Evolutionary conservation across 306 rosid species (phyloP), one percentile per base, ranked within the genome.

Genomic region (Cyclanthera cordifolia): DNA sequence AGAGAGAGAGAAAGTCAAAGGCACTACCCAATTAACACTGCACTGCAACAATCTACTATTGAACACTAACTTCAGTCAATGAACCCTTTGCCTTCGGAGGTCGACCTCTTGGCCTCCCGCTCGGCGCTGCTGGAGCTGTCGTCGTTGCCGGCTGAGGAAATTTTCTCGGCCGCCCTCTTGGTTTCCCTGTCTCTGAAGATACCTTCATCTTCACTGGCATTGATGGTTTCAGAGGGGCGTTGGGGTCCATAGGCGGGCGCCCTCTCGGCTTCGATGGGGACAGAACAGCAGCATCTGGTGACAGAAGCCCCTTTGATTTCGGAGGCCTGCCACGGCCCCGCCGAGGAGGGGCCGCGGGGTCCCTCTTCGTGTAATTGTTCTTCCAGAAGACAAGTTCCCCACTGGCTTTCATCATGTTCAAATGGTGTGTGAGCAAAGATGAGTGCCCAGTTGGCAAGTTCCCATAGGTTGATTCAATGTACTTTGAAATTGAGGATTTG

Each of bases 311-410:
- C 81, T 83, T 88, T 0, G 82, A 73, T 72, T 88, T 88, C 0
- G 91, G 85, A 0, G 95, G 96, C 76, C 96, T 74, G 39, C 96
- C 96, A 15, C 95, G 91, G 24, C 96, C 96, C 2, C 95, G 73
- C 23, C 85, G 81, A 0, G 91, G 96, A 7, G 95, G 86, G 2
- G 96, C 84, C 24, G 82, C 71, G 1, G 88, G 86, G 69, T 83
- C 84, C 27, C 79, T 60, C 74, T 82, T 90, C 20, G 57, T 68
- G 83, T 90, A 90, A 81, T 84, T 87, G 84, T 90, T 90, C 34
- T 87, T 87, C 82, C 85, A 85, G 68, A 90, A 87, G 34, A 79
- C 84, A 0, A 90, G 73, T 48, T 80, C 82, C 10, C 95, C 91
- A 47, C 70, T 74, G 5, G 84, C 88, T 72, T 78, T 87, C 95